Evolutionary conservation across 192 early-diverging fungal genomes (phyloP).

Genomic region (Coemansia biformis): DNA sequence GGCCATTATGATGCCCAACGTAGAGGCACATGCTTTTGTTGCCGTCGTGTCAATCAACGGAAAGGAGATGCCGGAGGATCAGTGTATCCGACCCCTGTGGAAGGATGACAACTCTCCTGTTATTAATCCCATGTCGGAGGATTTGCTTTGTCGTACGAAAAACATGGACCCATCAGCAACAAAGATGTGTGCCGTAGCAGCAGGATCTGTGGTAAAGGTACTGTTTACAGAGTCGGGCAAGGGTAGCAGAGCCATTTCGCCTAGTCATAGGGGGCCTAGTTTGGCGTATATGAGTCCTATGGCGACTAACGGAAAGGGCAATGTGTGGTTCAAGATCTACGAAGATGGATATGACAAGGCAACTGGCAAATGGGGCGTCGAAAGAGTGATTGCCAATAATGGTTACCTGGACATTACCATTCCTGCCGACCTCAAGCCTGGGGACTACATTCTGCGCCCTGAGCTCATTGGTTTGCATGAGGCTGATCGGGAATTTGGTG

Average conservation of each 20-base stretch:
- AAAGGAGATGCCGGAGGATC: neutral
- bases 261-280: conserved; percentile 20
- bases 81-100: conserved; percentile 11
- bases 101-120: conserved; percentile 1
- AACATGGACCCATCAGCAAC: neutral
- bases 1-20: too few relatives aligned
- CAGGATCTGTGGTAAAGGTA: conserved; percentile 3
- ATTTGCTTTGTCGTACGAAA: conserved; percentile 3
- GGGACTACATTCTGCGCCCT: conserved; percentile 16
- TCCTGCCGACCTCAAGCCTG: conserved; percentile 16
- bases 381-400: conserved; percentile 17
- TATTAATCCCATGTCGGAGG: neutral
- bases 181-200: conserved; percentile 2
- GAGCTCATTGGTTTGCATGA: conserved; percentile 25
- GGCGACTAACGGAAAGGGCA: conserved; percentile 11
- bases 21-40: neutral
- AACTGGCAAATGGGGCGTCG: conserved; percentile 24
- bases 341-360: conserved; percentile 25
- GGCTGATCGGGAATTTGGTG: neutral
- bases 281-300: conserved; percentile 25
- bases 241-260: neutral
- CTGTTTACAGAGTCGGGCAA: neutral
- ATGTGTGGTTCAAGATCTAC: conserved; percentile 36
- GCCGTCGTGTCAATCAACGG: neutral
- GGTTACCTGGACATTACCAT: conserved; percentile 25